Percentiles rank a stretch among this genome's conserved stretches.
These are phyloP conservation scores for Phytophthora pinifolia DNA, from an alignment of 352 stramenopile genomes.

Conservation along the genomic window DNA sequence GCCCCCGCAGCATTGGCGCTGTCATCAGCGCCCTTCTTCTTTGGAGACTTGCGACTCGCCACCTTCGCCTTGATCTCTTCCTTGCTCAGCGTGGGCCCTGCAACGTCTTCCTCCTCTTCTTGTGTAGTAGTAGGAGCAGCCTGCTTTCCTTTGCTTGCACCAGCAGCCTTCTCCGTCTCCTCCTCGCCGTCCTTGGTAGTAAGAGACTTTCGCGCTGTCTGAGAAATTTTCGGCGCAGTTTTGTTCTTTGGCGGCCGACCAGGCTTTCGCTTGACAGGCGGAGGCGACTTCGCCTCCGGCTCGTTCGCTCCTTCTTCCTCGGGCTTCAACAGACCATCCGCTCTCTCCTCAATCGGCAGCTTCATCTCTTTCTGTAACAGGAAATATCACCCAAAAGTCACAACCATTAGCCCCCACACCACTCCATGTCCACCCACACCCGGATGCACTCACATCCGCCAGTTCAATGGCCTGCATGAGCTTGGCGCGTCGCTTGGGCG, in stretches of 20 bases:
- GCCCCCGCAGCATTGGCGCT: constrained; percentile 16
- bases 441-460: constrained; percentile 53
- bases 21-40: constrained; percentile 51
- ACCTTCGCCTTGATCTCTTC: constrained; percentile 82
- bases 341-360: constrained; percentile 53
- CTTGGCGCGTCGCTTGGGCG: constrained; percentile 61
- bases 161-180: constrained; percentile 7
- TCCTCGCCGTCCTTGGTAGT: constrained; percentile 22
- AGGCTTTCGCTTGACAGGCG: constrained; percentile 46
- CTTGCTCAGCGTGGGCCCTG: constrained; percentile 48
- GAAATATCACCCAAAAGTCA: constrained; percentile 3
- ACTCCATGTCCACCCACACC: background rate
- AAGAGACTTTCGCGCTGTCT: constrained; percentile 12
- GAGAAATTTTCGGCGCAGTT: constrained; percentile 15
- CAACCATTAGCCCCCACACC: constrained; percentile 1
- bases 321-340: constrained; percentile 55
- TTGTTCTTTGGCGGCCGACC: constrained; percentile 49
- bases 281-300: constrained; percentile 13
- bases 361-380: constrained; percentile 55
- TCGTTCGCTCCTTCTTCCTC: constrained; percentile 16
- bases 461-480: constrained; percentile 72
- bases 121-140: constrained; percentile 16
- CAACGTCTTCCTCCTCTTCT: constrained; percentile 42
- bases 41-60: constrained; percentile 66
- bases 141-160: constrained; percentile 21